A percentile compares a stretch with the other conserved stretches of the same genome.
phyloP scores from a whole-genome alignment of 495 filamentous ascomycete species.

The Tuber indicum region DNA sequence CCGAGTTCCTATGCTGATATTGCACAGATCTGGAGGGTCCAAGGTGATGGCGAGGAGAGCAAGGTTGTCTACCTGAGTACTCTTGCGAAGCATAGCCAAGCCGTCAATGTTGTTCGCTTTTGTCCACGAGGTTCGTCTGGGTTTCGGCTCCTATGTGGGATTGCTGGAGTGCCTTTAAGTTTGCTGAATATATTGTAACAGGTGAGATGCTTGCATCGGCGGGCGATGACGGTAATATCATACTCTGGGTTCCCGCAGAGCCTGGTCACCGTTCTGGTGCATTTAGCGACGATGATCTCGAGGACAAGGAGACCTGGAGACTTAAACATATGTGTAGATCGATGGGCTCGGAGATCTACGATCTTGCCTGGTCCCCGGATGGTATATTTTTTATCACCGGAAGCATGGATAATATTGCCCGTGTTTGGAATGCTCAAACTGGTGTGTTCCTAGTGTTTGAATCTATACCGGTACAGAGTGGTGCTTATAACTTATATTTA shows the following conservation, averaged over 20 bases:
- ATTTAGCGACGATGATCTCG: conserved; percentile 75
- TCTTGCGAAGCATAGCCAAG: conserved; percentile 85
- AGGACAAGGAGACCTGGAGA: conserved; percentile 95
- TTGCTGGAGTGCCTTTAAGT: conserved; percentile 13
- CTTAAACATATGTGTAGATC: conserved; percentile 96
- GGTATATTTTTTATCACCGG: conserved; percentile 94
- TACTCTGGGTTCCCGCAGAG: conserved; percentile 91
- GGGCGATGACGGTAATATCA: conserved; percentile 92
- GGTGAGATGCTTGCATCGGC: conserved; percentile 91
- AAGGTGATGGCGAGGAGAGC: conserved; percentile 75
- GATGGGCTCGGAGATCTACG: conserved; percentile 88
- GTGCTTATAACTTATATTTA: conserved; percentile 26
- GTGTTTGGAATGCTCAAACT: conserved; percentile 92
- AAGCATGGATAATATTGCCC: conserved; percentile 97
- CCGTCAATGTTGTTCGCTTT: conserved; percentile 96
- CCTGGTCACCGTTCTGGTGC: conserved; percentile 51
- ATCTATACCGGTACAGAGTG: not conserved
- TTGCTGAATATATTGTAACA: conserved; percentile 45
- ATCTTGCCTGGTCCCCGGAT: conserved; percentile 96
- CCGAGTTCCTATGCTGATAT: conserved; percentile 8
- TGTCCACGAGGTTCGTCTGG: conserved; percentile 68
- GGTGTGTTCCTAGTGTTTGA: conserved; percentile 51
- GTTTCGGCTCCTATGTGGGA: conserved; percentile 18
- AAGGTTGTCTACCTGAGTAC: conserved; percentile 88
- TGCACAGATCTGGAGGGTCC: conserved; percentile 78